Base-by-base conservation (phyloP, 495 filamentous ascomycete genomes). In the Jackrogersella multiformis region DNA sequence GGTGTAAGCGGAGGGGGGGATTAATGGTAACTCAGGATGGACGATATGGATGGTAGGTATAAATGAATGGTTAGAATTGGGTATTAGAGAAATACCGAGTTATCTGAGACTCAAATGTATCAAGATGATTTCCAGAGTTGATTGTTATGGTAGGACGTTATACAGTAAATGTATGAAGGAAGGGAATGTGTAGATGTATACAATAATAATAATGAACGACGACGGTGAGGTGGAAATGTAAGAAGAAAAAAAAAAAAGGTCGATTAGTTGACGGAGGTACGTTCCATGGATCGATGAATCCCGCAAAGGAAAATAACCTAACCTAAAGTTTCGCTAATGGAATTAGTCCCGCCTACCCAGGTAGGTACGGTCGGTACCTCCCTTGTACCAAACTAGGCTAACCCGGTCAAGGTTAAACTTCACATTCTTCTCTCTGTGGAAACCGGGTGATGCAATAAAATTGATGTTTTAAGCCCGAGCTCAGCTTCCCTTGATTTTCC, bases 1-100 rank as follows among this genome's bases (percentile, higher is more conserved):
- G 69, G 68, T 72, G 67, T 72, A 55, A 75, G 72, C 68, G 70
- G 72, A 66, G 53, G 61, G 61, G 59, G 57, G n/a, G 64, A 30
- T 45, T 51, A 36, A 61, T 52, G 56, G 57, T 42, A 61, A 46
- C 36, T 52, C 35, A 70, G 38, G 38, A 56, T 66, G 48, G 54
- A 56, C 30, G 46, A 30, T 21, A 24, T 39, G 63, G 21, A 51
- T 51, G 59, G 42, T 48, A 23, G 20, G 56, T 30, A 30, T 7
- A 3, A 4, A 30, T 30, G 26, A 4, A 51, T 20, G 39, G 57
- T 55, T 53, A 30, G 63, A 55, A 68, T 66, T 63, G 68, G 41
- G 59, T 68, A 68, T 64, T 60, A 71, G 18, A 18, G 41, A n/a
- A n/a, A 59, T 34, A 64, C 39, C 41, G 53, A 41, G 32, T 57